Percentiles rank a stretch among this genome's conserved stretches.
Evolutionary conservation across 2,329 filamentous ascomycete species (phyloP).

Genomic region (Acrodontium crateriforme): DNA sequence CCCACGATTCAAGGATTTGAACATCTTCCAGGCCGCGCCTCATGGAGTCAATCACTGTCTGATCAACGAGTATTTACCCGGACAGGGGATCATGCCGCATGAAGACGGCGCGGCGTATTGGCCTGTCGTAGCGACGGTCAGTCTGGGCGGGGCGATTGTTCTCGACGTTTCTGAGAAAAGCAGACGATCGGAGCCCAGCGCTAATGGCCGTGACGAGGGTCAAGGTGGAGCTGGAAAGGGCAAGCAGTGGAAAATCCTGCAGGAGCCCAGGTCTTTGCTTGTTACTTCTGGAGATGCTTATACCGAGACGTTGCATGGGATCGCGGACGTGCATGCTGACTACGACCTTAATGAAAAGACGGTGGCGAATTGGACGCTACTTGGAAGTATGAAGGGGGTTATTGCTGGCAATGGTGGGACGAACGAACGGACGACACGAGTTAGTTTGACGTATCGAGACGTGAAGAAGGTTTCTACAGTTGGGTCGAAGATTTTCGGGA

Average conservation of each 20-base stretch:
- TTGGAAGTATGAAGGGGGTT: constrained; percentile 35
- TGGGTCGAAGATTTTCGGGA: constrained; percentile 50
- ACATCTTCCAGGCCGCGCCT: constrained; percentile 49
- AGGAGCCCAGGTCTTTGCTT: constrained; percentile 70
- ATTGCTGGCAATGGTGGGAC: constrained; percentile 34
- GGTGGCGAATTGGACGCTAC: constrained; percentile 54
- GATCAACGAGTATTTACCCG: constrained; percentile 80
- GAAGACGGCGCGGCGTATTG: constrained; percentile 85
- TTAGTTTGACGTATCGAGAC: constrained; percentile 73
- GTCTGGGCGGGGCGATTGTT: constrained; percentile 63
- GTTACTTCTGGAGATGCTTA: constrained; percentile 59
- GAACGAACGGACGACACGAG: constrained; percentile 46
- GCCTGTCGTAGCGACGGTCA: constrained; percentile 81
- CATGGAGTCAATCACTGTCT: constrained; percentile 83
- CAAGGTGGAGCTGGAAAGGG: constrained; percentile 13
- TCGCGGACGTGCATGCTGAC: constrained; percentile 52
- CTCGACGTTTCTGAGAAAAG: constrained; percentile 52
- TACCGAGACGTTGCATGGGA: constrained; percentile 59
- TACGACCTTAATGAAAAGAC: constrained; percentile 45
- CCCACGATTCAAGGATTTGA: constrained; percentile 35
- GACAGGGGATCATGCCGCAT: constrained; percentile 93
- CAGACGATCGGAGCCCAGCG: constrained; percentile 12
- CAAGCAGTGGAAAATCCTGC: constrained; percentile 48
- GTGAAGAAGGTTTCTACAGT: constrained; percentile 69
- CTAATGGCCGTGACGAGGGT: constrained; percentile 43